Percentiles rank a stretch among this genome's conserved stretches.
Conservation (phyloP, 2,329 filamentous ascomycete species). For the Aotearoamyces nothofagi region DNA sequence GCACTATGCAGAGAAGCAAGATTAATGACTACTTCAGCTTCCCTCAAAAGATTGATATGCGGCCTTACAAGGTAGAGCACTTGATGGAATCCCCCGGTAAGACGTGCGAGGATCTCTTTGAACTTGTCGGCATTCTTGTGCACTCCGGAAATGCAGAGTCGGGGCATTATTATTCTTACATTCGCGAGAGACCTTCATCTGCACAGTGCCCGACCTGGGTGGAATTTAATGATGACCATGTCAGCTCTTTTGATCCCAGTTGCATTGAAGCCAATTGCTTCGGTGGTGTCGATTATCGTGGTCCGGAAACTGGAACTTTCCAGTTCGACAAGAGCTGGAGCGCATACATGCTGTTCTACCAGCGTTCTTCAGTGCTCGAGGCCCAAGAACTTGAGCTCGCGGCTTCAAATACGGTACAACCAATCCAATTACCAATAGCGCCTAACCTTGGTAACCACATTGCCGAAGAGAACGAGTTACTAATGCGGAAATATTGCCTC, state of each 20-base stretch:
- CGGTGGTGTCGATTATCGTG: slow-evolving; percentile 48
- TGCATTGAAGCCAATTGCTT: slow-evolving; percentile 67
- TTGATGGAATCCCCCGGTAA: slow-evolving; percentile 47
- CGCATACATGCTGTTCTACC: slow-evolving; percentile 97
- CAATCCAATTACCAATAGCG: slow-evolving; percentile 30
- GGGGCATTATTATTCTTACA: slow-evolving; percentile 95
- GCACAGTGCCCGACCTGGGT: slow-evolving; percentile 48
- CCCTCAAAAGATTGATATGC: slow-evolving; percentile 70
- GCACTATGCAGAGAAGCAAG: slow-evolving; percentile 68
- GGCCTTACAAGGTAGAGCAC: slow-evolving; percentile 76
- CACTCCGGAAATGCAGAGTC: slow-evolving; percentile 87
- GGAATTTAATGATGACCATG: slow-evolving; percentile 87
- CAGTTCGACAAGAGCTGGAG: slow-evolving; percentile 60
- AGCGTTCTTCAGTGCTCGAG: slow-evolving; percentile 54
- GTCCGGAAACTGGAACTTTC: slow-evolving; percentile 27
- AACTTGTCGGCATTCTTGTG: slow-evolving; percentile 87
- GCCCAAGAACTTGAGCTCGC: slow-evolving; percentile 33
- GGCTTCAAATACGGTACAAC: slow-evolving; percentile 19
- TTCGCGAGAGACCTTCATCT: slow-evolving; percentile 56
- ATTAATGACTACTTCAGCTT: slow-evolving; percentile 95
- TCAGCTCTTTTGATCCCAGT: slow-evolving; percentile 58
- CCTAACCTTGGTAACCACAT: slow-evolving; percentile 41
- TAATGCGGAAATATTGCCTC: slow-evolving; percentile 64
- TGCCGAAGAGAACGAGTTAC: slow-evolving; percentile 52
- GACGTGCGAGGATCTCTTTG: slow-evolving; percentile 60